These are phyloP conservation scores for Flaveria trinervia DNA, from an alignment of 129 eudicot genomes.

Conservation along the genomic window DNA sequence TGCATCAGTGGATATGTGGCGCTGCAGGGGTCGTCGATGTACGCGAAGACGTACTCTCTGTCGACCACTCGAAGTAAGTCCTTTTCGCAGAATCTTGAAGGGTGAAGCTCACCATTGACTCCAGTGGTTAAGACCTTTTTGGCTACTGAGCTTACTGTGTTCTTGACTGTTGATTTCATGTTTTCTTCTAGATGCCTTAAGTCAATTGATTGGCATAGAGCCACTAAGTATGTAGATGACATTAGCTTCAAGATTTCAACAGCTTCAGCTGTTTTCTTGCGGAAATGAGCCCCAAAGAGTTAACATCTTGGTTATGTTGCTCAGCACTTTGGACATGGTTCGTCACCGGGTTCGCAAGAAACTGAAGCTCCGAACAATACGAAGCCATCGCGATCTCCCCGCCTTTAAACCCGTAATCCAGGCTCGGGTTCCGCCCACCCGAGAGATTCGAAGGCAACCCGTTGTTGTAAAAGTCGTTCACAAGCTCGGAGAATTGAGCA, in stretches of 20 bases:
- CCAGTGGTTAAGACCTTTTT: slow-evolving; percentile 64
- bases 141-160: slow-evolving; percentile 73
- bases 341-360: slow-evolving; percentile 81
- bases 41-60: slow-evolving; percentile 59
- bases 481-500: slow-evolving; percentile 83
- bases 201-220: slow-evolving; percentile 77
- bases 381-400: slow-evolving; percentile 89
- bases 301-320: slow-evolving; percentile 91
- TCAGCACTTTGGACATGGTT: slow-evolving; percentile 90
- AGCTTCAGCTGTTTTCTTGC: slow-evolving; percentile 74
- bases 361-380: slow-evolving; percentile 80
- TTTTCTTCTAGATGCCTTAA: slow-evolving; percentile 84
- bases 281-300: slow-evolving; percentile 78
- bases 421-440: slow-evolving; percentile 73
- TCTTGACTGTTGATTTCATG: slow-evolving; percentile 59
- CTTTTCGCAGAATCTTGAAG: slow-evolving; percentile 65
- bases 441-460: slow-evolving; percentile 81
- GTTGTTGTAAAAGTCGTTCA: slow-evolving; percentile 79
- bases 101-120: slow-evolving; percentile 68
- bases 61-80: slow-evolving; percentile 69
- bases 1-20: slow-evolving; percentile 69
- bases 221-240: slow-evolving; percentile 69
- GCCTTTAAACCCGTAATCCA: slow-evolving; percentile 88
- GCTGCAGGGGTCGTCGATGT: slow-evolving; percentile 65
- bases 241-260: slow-evolving; percentile 78